Evolutionary conservation across 2,329 filamentous ascomycete species (phyloP), one percentile per base, ranked within the genome.

Genomic region (Aspergillus spinulosporus): DNA sequence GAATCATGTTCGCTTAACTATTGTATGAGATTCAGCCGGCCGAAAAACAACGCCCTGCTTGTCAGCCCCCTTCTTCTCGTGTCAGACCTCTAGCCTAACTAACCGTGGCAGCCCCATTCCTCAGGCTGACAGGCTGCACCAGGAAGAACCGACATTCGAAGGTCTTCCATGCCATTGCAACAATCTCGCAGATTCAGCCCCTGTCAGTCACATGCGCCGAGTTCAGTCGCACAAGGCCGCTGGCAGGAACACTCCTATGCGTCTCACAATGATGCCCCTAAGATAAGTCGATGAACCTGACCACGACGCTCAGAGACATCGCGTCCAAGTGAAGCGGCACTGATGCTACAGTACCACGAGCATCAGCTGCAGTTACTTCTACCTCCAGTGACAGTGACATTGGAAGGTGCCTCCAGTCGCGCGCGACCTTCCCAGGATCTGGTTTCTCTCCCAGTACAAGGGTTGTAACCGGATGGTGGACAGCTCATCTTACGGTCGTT

Each of bases 301-400:
- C 6, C 44, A n/a, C 32, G 15, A 39, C 34, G 15, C 6, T 5
- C 21, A 14, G 15, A 28, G 11, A 29, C 31, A 11, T 12, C 34
- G 6, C 6, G 45, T 42, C 12, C 2, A 9, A 12, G 12, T 29
- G 8, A 49, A 29, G 12, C 14, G 28, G 8, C 29, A 37, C 15
- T 45, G n/a, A 58, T 58, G 15, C 52, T 55, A 56, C 56, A 52
- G 51, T 58, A 28, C 32, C 40, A 55, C 39, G 11, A 14, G 40
- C 40, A 26, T 14, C 28, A 50, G 26, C 6, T n/a, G n/a, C n/a
- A 52, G 39, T 52, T 52, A 52, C 49, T 44, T 44, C 14, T 52
- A 29, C 32, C 49, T 29, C 15, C 8, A 29, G 31, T 45, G 40
- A 44, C 50, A 46, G 43, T 58, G 31, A 37, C 47, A 52, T 52